These are phyloP conservation scores for Tinospora cordifolia DNA, from an alignment of 164 flowering plant genomes.

Conservation along the genomic window DNA sequence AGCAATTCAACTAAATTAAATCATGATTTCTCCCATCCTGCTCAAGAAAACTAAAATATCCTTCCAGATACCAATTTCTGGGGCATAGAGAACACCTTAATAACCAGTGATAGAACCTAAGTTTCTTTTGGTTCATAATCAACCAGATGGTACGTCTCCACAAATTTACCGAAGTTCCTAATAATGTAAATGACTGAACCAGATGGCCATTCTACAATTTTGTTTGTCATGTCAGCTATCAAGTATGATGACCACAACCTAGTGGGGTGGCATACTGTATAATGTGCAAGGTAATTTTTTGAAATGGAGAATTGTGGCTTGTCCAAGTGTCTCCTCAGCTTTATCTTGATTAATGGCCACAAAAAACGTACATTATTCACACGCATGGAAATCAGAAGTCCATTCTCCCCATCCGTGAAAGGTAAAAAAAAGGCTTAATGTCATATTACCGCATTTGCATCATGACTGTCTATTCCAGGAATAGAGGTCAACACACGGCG, in stretches of 20 bases:
- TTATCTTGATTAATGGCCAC: background rate
- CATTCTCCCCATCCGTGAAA: background rate
- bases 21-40: too few species aligned
- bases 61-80: too few species aligned
- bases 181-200: background rate
- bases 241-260: too few species aligned
- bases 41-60: too few species aligned
- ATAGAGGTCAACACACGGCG: conserved; percentile 63
- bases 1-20: too few species aligned
- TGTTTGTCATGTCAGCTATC: too few species aligned
- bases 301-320: too few species aligned
- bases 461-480: conserved; percentile 76
- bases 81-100: background rate
- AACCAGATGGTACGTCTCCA: background rate
- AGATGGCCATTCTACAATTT: too few species aligned
- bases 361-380: background rate
- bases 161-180: background rate
- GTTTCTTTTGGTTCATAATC: background rate
- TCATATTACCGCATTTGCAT: conserved; percentile 65
- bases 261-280: too few species aligned
- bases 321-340: too few species aligned
- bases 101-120: background rate
- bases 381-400: background rate
- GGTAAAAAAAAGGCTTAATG: background rate
- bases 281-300: too few species aligned